Evolutionary conservation across 352 stramenopile genomes (phyloP), one percentile per base, ranked within the genome.

Genomic region (Pythium phragmitis): DNA sequence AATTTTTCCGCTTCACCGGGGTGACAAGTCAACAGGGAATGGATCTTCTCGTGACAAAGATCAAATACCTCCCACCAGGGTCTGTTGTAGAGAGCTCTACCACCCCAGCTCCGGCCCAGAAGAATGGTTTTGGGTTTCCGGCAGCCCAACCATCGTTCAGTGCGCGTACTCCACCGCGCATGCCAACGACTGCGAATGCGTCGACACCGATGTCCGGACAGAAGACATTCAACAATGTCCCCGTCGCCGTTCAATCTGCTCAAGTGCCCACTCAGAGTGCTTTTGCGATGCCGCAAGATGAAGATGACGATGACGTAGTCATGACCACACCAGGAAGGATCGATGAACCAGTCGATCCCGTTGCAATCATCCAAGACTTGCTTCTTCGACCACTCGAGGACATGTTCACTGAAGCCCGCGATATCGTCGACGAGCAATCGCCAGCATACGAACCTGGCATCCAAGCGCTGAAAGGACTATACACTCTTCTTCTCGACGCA

Each of bases 11-110:
- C 2, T 86, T 87, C 48, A 79, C 73, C 50, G 80, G 82, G 3
- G 82, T 96, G 9, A 89, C 73, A 9, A 87, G 68, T 21, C 85
- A 96, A 63, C 86, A 94, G 74, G 83, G 82, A 7, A 88, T 92
- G 47, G 87, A 96, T 59, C 67, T 96, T 37, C 53, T 96, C 13
- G 79, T 61, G 21, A 80, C 80, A 8, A 86, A 87, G 36, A 77
- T 96, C 19, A 94, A 93, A 63, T 85, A 91, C 60, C 63, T 95
- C 2, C 86, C 82, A 7, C 62, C 75, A 16, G 77, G 57, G 17
- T 77, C 65, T 41, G 62, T 89, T 0, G 50, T 64, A 2, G 68
- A 74, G 26, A 54, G 12, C 43, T 46, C 57, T 23, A 14, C 68
- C 3, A 41, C 7, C n/a, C 21, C 53, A 52, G 53, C 48, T 48